Evolutionary conservation across 192 early-diverging fungal species (phyloP).

Genomic region (Linnemannia schmuckeri): DNA sequence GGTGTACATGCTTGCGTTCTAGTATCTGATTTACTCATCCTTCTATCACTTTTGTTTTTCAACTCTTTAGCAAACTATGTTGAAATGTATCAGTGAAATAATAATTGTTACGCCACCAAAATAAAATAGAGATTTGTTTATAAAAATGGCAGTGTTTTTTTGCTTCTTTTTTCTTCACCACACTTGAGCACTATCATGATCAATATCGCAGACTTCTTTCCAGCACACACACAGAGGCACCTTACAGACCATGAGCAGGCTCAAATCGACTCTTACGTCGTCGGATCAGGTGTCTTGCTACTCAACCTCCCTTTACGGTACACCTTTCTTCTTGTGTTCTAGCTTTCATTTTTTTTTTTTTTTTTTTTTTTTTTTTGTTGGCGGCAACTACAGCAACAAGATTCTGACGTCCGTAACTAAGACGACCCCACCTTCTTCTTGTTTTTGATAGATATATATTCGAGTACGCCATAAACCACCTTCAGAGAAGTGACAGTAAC

Average conservation of each 20-base stretch:
- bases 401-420: neutral
- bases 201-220: constrained; percentile 32
- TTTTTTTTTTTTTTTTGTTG: neutral
- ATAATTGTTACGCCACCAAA: neutral
- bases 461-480: constrained; percentile 35
- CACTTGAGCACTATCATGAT: constrained; percentile 8
- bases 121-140: neutral
- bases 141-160: neutral
- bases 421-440: neutral
- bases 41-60: neutral
- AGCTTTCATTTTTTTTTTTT: no score
- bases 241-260: neutral
- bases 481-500: neutral
- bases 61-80: constrained; percentile 61
- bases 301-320: constrained; percentile 33
- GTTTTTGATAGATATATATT: constrained; percentile 26
- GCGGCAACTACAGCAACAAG: neutral
- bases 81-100: constrained; percentile 51
- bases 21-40: neutral
- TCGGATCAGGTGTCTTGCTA: constrained; percentile 10
- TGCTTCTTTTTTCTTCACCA: neutral
- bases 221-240: neutral
- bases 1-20: neutral
- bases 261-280: neutral
- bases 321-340: neutral